A percentile compares a stretch with the other conserved stretches of the same genome.
Conservation (phyloP, 2,329 filamentous ascomycete species). For the Alternaria arborescens region DNA sequence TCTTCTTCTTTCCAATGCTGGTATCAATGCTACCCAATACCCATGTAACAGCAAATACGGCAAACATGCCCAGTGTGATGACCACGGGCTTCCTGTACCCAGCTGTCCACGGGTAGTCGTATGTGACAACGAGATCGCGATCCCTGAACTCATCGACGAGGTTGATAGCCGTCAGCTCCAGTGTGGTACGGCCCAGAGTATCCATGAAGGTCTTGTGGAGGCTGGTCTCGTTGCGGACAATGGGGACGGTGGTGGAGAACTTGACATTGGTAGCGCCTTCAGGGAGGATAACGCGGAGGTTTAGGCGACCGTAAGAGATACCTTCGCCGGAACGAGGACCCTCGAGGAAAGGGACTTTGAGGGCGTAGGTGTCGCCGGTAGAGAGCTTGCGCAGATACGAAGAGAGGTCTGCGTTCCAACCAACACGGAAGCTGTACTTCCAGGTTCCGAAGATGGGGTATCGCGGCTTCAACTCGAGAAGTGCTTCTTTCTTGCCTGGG, state of each 20-base stretch:
- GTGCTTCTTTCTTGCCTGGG: conserved; percentile 76
- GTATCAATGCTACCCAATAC: conserved; percentile 79
- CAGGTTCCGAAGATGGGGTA: conserved; percentile 98
- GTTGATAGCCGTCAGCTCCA: conserved; percentile 83
- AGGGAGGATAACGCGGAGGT: conserved; percentile 84
- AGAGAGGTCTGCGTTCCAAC: conserved; percentile 89
- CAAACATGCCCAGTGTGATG: conserved; percentile 75
- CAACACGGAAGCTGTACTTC: conserved; percentile 97
- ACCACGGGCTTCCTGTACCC: conserved; percentile 86
- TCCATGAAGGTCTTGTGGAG: conserved; percentile 93
- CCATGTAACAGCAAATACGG: conserved; percentile 79
- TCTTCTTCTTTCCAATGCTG: conserved; percentile 73
- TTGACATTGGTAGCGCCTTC: conserved; percentile 90
- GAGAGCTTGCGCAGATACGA: conserved; percentile 74
- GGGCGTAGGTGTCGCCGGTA: conserved; percentile 74
- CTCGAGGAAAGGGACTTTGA: conserved; percentile 92
- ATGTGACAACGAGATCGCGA: conserved; percentile 83
- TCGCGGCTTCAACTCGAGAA: conserved; percentile 88
- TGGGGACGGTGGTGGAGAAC: conserved; percentile 76
- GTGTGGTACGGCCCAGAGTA: conserved; percentile 83
- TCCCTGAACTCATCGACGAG: conserved; percentile 90
- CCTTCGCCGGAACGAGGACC: conserved; percentile 88
- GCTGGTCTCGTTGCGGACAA: conserved; percentile 67
- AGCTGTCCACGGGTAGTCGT: conserved; percentile 80
- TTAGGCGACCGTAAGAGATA: conserved; percentile 82